Conservation (phyloP, 257 asterid genomes). For the Nicotiana tabacum region DNA sequence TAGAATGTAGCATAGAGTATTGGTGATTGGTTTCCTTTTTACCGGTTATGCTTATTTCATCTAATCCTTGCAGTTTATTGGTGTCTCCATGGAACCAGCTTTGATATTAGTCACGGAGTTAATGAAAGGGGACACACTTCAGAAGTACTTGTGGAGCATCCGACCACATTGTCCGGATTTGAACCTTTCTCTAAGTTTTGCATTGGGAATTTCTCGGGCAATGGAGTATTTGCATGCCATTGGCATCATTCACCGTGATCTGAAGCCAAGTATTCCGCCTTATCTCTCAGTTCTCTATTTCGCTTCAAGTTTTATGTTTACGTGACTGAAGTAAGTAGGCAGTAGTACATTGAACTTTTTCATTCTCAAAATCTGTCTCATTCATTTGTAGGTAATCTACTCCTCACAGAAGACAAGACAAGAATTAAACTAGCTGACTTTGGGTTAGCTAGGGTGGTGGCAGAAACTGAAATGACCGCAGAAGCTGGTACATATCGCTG, state of each 20-base stretch:
- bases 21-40: not conserved
- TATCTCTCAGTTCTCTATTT: not conserved
- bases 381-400: conserved; percentile 40
- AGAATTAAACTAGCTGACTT: conserved; percentile 51
- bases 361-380: not conserved
- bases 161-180: conserved; percentile 42
- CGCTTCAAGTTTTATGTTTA: not conserved
- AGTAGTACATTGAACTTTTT: not conserved
- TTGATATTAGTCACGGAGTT: conserved; percentile 50
- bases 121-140: conserved; percentile 59
- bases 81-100: conserved; percentile 38
- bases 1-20: not conserved
- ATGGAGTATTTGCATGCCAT: conserved; percentile 53
- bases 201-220: conserved; percentile 45
- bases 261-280: conserved; percentile 47
- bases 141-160: conserved; percentile 41
- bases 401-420: conserved; percentile 45
- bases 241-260: conserved; percentile 54
- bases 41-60: not conserved
- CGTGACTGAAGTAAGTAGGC: not conserved
- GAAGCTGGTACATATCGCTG: conserved; percentile 64
- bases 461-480: conserved; percentile 41
- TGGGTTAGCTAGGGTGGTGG: conserved; percentile 52
- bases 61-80: conserved; percentile 35
- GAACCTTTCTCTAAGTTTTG: conserved; percentile 36